phyloP scores from a whole-genome alignment of 208 protist genomes.

The Acanthamoeba healyi region DNA sequence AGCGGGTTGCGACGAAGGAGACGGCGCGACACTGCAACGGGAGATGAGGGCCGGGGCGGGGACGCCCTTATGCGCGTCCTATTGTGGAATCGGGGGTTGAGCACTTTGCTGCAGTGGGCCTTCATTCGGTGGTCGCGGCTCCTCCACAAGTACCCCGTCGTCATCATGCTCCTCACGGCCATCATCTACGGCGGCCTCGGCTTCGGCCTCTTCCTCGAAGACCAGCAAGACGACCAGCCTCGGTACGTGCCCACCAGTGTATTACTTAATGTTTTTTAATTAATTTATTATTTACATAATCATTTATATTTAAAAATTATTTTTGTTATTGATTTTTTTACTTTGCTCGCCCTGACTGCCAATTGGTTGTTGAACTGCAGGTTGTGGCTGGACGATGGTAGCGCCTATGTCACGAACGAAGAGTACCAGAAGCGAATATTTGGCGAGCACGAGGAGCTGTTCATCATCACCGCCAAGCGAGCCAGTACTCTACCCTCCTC shows the following conservation, averaged over 20 bases:
- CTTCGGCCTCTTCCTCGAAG: constrained; percentile 28
- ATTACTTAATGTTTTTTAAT: no score
- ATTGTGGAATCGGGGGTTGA: constrained; percentile 9
- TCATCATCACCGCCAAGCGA: background rate
- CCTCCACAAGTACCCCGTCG: constrained; percentile 21
- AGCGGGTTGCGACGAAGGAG: background rate
- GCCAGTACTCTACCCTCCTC: background rate
- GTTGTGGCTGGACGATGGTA: constrained; percentile 43
- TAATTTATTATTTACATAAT: no score
- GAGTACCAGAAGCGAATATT: constrained; percentile 32
- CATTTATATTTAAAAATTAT: no score
- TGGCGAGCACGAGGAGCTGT: constrained; percentile 50
- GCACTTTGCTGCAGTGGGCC: constrained; percentile 5
- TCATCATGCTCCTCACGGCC: constrained; percentile 33
- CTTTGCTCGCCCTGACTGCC: no score
- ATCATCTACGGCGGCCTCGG: constrained; percentile 9
- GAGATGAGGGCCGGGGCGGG: background rate
- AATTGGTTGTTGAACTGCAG: background rate
- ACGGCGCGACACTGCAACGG: background rate
- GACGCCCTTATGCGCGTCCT: background rate
- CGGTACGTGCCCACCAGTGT: background rate
- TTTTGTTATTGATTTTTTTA: no score
- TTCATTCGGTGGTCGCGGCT: constrained; percentile 58
- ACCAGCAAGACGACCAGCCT: constrained; percentile 65
- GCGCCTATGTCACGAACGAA: constrained; percentile 29